Evolutionary conservation across 176 grass and related monocot species (phyloP).

Genomic region (Puya raimondii): DNA sequence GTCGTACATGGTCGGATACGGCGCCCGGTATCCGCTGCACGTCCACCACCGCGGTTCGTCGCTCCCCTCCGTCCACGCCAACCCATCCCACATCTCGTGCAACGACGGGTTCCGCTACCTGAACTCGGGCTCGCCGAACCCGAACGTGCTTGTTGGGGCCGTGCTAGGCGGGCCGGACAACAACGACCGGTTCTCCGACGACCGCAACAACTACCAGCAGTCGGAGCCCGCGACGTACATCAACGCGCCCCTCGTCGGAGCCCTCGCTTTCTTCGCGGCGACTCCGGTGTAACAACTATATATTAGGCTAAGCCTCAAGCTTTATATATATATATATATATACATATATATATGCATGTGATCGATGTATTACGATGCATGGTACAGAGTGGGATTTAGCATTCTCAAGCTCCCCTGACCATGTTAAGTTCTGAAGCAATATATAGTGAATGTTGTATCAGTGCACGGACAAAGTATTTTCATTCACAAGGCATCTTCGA

Average conservation of each 20-base stretch:
- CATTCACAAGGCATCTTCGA: too few species aligned
- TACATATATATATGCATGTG: too few species aligned
- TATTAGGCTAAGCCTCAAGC: not conserved
- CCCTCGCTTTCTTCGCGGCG: constrained; percentile 69
- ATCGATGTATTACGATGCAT: not conserved
- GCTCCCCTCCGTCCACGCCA: constrained; percentile 35
- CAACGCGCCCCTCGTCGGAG: constrained; percentile 81
- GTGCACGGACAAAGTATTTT: too few species aligned
- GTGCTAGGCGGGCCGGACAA: constrained; percentile 56
- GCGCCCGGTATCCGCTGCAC: constrained; percentile 24
- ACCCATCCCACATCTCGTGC: constrained; percentile 40
- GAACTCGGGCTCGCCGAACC: constrained; percentile 41
- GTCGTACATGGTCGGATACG: constrained; percentile 91
- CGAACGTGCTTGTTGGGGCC: constrained; percentile 57
- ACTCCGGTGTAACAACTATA: constrained; percentile 4
- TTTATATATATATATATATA: not conserved
- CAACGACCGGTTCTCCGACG: constrained; percentile 50
- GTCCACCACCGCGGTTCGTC: constrained; percentile 75
- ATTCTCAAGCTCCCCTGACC: not conserved
- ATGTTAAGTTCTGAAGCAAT: not conserved
- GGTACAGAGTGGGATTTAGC: constrained; percentile 1
- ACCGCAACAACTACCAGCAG: constrained; percentile 62
- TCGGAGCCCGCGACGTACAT: constrained; percentile 83
- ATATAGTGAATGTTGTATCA: too few species aligned
- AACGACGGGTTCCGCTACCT: constrained; percentile 71